Base-by-base conservation (phyloP, 768 basidiomycete species). In the Psilocybe cubensis region DNA sequence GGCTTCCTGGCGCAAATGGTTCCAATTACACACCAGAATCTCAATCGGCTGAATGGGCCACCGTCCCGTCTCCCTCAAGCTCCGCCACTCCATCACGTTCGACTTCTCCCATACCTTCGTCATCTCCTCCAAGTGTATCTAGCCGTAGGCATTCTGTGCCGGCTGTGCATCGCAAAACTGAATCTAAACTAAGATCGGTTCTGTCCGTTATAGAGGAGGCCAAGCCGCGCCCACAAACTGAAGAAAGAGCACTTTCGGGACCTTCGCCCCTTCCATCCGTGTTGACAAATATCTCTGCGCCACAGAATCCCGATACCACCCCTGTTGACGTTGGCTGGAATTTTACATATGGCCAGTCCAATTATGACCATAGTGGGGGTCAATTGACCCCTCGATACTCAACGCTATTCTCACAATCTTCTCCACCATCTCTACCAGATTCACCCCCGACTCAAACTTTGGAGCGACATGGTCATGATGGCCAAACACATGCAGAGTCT, bases 131-230 rank as follows among this genome's bases (percentile, higher is more conserved):
- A 28, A 80, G 74, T 66, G 52, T 41, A 12, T 31, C 59, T 3
- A 60, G 62, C 54, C 83, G 85, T 27, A 78, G 82, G 63, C 81
- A 85, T 67, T 83, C 86, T 3, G 76, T 79, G 25, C 84, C 83
- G 27, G 69, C 75, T 24, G 46, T 64, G 62, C 73, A 72, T 29
- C 80, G 85, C 61, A 88, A 85, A 71, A 76, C 82, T 3, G 80
- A 83, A 58, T 85, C 87, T 29, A 91, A 89, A 68, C 79, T 92
- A 42, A 86, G 88, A 45, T 86, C 78, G 56, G 83, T 88, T n/a
- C 75, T 92, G n/a, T 71, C 88, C 27, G 81, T 84, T 20, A 86
- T 92, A 53, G 87, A 90, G 58, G 91, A 92, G 71, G 70, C 72
- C 27, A 82, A 75, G 54, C 59, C 76, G 52, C 74, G 70, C 18